A percentile compares a stretch with the other conserved stretches of the same genome.
Conservation (phyloP, 2,329 filamentous ascomycete species). For the Colletotrichum scovillei region DNA sequence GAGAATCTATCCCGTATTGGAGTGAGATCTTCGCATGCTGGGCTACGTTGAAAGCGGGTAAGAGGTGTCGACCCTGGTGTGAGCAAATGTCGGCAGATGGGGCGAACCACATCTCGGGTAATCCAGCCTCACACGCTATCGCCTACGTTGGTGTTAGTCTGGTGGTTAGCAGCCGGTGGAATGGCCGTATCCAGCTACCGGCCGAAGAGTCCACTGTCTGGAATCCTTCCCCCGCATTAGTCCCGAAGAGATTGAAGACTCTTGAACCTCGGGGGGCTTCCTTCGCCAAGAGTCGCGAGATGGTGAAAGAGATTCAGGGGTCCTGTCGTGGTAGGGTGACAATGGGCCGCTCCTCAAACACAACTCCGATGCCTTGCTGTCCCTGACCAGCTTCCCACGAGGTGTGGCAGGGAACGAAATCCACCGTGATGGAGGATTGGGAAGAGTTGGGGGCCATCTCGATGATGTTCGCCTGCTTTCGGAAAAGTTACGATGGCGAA, state of each 20-base stretch:
- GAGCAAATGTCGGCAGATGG: conserved; percentile 30
- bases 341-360: conserved; percentile 18
- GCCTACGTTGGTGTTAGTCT: conserved; percentile 7
- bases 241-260: conserved; percentile 1
- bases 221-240: conserved; percentile 27
- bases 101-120: conserved; percentile 23
- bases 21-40: conserved; percentile 11
- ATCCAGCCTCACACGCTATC: conserved; percentile 14
- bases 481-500: not conserved
- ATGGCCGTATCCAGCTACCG: conserved; percentile 1
- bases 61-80: not conserved
- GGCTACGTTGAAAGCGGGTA: conserved; percentile 4
- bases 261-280: conserved; percentile 6
- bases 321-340: conserved; percentile 7
- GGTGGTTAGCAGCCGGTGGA: conserved; percentile 21
- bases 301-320: conserved; percentile 2
- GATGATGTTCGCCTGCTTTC: not conserved
- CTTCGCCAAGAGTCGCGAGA: not conserved
- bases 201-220: conserved; percentile 9
- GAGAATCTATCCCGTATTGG: conserved; percentile 8
- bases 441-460: conserved; percentile 13
- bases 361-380: not conserved
- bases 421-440: not conserved
- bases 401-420: conserved; percentile 18
- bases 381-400: conserved; percentile 29